These are phyloP conservation scores for Fusarium penzigii DNA, from an alignment of 2,329 filamentous ascomycete species.

Conservation along the genomic window DNA sequence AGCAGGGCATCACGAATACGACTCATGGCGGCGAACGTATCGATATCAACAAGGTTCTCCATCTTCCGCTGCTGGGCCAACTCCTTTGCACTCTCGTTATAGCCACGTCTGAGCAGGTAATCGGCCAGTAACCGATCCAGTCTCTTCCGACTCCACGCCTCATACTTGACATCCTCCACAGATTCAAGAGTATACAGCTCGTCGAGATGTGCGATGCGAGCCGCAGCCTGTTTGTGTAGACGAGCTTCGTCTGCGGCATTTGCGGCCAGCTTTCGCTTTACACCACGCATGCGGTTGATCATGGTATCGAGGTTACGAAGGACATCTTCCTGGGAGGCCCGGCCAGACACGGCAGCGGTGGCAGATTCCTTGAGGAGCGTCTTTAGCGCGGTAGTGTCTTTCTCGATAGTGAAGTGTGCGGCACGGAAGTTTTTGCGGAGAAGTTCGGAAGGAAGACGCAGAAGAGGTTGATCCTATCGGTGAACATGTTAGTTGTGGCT, in stretches of 20 bases:
- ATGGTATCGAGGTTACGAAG: constrained; percentile 81
- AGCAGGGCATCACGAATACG: constrained; percentile 73
- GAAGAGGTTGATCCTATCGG: constrained; percentile 81
- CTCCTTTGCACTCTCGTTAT: constrained; percentile 72
- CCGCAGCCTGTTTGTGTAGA: constrained; percentile 73
- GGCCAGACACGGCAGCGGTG: constrained; percentile 65
- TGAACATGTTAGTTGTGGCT: constrained; percentile 35
- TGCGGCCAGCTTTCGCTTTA: constrained; percentile 82
- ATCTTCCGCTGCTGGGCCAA: constrained; percentile 77
- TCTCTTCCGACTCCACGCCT: constrained; percentile 80
- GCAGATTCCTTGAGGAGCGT: constrained; percentile 63
- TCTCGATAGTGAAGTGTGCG: constrained; percentile 75
- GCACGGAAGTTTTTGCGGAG: constrained; percentile 92
- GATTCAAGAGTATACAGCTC: constrained; percentile 78
- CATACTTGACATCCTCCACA: constrained; percentile 90
- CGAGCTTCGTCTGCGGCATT: constrained; percentile 78
- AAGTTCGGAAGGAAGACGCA: constrained; percentile 90
- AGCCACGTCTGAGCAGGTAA: constrained; percentile 84
- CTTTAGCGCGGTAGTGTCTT: constrained; percentile 64
- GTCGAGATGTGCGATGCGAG: constrained; percentile 77
- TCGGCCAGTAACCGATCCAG: constrained; percentile 89
- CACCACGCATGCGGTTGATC: constrained; percentile 77
- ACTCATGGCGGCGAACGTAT: constrained; percentile 82
- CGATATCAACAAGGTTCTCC: constrained; percentile 80
- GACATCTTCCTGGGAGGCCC: constrained; percentile 67